These are phyloP conservation scores for Aspergillus tamarii DNA, from an alignment of 2,329 filamentous ascomycete species.

Conservation along the genomic window DNA sequence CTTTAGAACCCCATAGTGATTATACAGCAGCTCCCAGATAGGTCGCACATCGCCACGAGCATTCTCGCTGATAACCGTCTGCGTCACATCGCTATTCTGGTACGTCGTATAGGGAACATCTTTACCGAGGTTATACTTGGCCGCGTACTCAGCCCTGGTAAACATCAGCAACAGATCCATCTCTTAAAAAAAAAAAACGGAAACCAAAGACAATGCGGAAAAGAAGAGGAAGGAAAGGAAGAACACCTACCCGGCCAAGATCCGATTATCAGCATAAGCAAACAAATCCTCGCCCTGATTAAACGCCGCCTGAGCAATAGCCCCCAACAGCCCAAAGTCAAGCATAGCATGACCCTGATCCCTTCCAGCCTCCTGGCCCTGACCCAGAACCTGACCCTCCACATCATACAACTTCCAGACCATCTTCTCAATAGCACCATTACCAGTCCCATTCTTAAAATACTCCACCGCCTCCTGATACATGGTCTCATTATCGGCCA, in stretches of 20 bases:
- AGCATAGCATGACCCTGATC: constrained; percentile 52
- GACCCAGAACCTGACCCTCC: constrained; percentile 35
- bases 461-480: constrained; percentile 45
- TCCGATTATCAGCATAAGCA: constrained; percentile 34
- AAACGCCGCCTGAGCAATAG: constrained; percentile 46
- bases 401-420: constrained; percentile 16
- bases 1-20: constrained; percentile 46
- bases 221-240: neutral
- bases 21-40: constrained; percentile 45
- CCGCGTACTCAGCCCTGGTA: constrained; percentile 20
- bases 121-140: constrained; percentile 49
- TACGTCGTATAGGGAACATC: constrained; percentile 49
- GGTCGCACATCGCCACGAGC: constrained; percentile 42
- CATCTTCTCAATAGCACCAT: constrained; percentile 28
- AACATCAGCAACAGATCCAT: neutral
- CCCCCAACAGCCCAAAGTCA: constrained; percentile 44
- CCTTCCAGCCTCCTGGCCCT: constrained; percentile 48
- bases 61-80: constrained; percentile 36
- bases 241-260: constrained; percentile 39
- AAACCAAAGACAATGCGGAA: too few species aligned
- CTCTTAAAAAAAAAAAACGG: too few species aligned
- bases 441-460: constrained; percentile 44
- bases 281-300: constrained; percentile 51
- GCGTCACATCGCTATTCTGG: constrained; percentile 42
- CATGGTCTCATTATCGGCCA: constrained; percentile 48